A percentile compares a stretch with the other conserved stretches of the same genome.
Conservation (phyloP, 176 grass and related monocot species). For the Triticum timopheevii region DNA sequence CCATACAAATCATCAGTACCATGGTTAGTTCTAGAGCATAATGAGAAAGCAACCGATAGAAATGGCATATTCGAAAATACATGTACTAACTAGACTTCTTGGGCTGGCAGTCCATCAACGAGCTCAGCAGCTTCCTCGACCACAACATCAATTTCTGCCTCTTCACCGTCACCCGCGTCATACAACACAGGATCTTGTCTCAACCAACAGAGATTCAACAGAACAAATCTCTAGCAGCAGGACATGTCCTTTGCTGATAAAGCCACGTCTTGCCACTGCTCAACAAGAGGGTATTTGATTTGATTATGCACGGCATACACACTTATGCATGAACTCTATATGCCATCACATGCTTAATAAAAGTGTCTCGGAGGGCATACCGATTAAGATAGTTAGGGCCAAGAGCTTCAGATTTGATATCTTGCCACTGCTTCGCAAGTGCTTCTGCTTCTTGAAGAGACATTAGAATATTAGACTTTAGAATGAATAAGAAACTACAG, state of each 20-base stretch:
- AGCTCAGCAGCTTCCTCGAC: slow-evolving; percentile 92
- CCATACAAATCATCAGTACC: not conserved
- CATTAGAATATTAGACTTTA: too few relatives aligned
- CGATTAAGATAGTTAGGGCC: slow-evolving; percentile 54
- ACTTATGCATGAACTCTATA: not conserved
- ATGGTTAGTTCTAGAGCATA: not conserved
- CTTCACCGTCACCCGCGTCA: slow-evolving; percentile 43
- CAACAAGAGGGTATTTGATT: slow-evolving; percentile 10
- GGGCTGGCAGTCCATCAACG: slow-evolving; percentile 68
- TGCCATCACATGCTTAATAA: not conserved
- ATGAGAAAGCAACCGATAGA: slow-evolving; percentile 1
- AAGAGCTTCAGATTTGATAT: slow-evolving; percentile 79
- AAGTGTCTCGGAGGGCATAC: slow-evolving; percentile 42
- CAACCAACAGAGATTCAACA: slow-evolving; percentile 65
- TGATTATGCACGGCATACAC: slow-evolving; percentile 25
- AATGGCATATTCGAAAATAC: slow-evolving; percentile 29
- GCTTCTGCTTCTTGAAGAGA: too few relatives aligned
- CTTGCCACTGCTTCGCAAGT: not conserved
- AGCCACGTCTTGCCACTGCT: slow-evolving; percentile 78
- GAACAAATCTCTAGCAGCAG: slow-evolving; percentile 80
- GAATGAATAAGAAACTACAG: too few relatives aligned
- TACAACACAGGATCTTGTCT: slow-evolving; percentile 59
- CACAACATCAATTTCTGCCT: slow-evolving; percentile 70
- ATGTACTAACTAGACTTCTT: slow-evolving; percentile 88
- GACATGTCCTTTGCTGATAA: slow-evolving; percentile 57